Percentiles rank a stretch among this genome's conserved stretches.
phyloP scores from a whole-genome alignment of 225 moss, liverwort and hornwort species.

The Climacium dendroides region DNA sequence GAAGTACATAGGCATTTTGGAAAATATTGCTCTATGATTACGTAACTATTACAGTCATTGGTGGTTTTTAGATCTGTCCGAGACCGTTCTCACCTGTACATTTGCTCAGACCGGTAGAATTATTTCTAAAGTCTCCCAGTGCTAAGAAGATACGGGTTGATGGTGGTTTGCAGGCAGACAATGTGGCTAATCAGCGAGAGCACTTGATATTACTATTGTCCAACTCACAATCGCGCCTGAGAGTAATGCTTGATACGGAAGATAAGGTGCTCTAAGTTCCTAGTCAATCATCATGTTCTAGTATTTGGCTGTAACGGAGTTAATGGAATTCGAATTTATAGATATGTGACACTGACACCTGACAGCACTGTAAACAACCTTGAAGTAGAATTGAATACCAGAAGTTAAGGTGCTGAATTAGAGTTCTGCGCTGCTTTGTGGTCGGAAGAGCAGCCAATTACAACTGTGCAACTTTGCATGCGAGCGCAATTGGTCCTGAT shows the following conservation, averaged over 20 bases:
- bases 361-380: background rate
- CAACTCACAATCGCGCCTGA: conserved; percentile 67
- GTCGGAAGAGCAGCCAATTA: background rate
- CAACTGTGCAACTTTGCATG: background rate
- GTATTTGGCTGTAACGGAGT: background rate
- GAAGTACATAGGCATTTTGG: background rate
- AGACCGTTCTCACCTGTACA: background rate
- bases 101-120: background rate
- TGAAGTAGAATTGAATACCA: background rate
- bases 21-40: background rate
- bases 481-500: background rate
- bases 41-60: background rate
- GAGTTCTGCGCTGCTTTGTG: background rate
- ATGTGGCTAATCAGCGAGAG: conserved; percentile 96
- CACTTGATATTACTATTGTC: conserved; percentile 76
- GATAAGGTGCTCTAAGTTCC: conserved; percentile 28
- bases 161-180: conserved; percentile 48
- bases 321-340: background rate
- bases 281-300: background rate
- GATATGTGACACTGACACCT: background rate
- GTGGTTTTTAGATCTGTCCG: background rate
- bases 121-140: background rate
- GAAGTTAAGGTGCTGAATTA: background rate
- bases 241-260: conserved; percentile 40
- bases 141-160: background rate